Base-by-base conservation (phyloP, 768 basidiomycete genomes). In the Clitopilus hobsonii region DNA sequence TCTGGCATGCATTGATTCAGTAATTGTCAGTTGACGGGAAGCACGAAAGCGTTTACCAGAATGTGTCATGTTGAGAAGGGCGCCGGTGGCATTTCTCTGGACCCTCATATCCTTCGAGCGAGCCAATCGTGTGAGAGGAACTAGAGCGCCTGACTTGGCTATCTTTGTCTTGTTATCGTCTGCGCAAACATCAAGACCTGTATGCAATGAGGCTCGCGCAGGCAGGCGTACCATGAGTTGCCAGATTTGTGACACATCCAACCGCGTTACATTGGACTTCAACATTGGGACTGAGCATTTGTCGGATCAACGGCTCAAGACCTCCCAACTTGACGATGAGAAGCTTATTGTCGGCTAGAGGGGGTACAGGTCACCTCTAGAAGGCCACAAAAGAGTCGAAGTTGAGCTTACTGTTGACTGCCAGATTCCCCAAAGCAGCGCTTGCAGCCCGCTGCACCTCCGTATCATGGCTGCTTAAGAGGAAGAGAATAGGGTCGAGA, bases 141-240 rank as follows among this genome's bases (percentile, higher is more conserved):
- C 93, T 53, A 99, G 79, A n/a, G 97, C 97, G 47, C 97, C 97
- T 8, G 94, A 97, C 80, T 98, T 98, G 36, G 97, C 97, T 54
- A 99, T 99, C 81, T 96, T 97, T 51, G 94, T 97, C 81, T 99
- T 99, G 81, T 99, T 99, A 70, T 99, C 97, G 65, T 99, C 95
- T 97, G 59, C 50, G 52, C 14, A 26, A 23, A 22, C 30, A 18
- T 57, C n/a, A 51, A 38, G 56, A 56, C 14, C 54, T 52, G 50
- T 29, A 54, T 32, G 56, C 53, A 38, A 54, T 55, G 54, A 61
- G 51, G 41, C 27, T 45, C 20, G n/a, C 38, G 55, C 52, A 61
- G 11, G 41, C 41, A 26, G 24, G 69, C 84, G 53, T 55, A 96
- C 95, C 96, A 73, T 98, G 96, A 1, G 96, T 99, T 13, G 97